phyloP scores from a whole-genome alignment of 2,329 filamentous ascomycete species.

The Microcera coccophila region DNA sequence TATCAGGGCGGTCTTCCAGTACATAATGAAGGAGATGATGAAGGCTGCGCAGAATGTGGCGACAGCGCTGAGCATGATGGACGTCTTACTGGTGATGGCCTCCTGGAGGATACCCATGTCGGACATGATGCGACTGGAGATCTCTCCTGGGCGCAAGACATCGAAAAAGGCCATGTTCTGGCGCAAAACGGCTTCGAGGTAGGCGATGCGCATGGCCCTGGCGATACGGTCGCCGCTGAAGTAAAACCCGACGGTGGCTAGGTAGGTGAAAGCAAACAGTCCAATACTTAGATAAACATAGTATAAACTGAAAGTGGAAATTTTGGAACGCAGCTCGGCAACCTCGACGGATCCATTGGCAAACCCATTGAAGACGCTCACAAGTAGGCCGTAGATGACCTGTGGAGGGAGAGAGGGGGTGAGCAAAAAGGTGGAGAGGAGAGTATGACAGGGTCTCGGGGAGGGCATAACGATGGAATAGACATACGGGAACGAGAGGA shows the following conservation, averaged over 20 bases:
- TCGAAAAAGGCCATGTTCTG: slow-evolving; percentile 52
- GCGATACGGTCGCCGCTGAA: slow-evolving; percentile 40
- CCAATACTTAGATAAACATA: slow-evolving; percentile 74
- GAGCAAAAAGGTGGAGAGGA: no score
- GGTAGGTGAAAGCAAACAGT: slow-evolving; percentile 68
- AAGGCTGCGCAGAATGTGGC: slow-evolving; percentile 77
- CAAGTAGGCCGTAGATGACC: no score
- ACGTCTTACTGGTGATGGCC: slow-evolving; percentile 77
- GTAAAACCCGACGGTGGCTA: slow-evolving; percentile 80
- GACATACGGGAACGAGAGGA: no score
- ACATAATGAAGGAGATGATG: slow-evolving; percentile 75
- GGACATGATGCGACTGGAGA: slow-evolving; percentile 57
- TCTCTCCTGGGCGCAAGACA: slow-evolving; percentile 32
- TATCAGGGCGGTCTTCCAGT: slow-evolving; percentile 81
- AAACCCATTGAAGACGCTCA: no score
- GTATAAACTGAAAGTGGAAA: no score
- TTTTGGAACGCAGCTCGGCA: no score
- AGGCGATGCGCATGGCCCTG: slow-evolving; percentile 38
- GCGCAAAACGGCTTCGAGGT: slow-evolving; percentile 41
- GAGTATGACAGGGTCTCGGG: no score
- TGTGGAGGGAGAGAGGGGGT: no score
- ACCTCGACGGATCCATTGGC: no score
- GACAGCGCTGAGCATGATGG: slow-evolving; percentile 62
- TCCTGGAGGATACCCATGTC: slow-evolving; percentile 83
- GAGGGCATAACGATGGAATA: no score